These are phyloP conservation scores for Saitozyma podzolica DNA, from an alignment of 768 basidiomycete genomes.

Conservation along the genomic window DNA sequence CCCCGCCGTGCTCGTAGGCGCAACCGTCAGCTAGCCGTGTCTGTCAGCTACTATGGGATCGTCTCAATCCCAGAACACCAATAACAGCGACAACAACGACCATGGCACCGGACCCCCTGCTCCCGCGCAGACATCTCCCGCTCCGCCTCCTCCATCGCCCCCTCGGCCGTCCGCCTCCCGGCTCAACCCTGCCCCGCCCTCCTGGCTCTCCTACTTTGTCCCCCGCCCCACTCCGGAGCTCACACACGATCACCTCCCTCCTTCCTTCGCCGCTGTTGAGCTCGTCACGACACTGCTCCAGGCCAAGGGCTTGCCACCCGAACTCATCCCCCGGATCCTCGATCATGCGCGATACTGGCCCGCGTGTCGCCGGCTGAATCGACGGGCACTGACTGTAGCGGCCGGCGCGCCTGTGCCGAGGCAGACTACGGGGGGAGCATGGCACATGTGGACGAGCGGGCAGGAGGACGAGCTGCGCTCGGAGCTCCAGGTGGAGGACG, in stretches of 20 bases:
- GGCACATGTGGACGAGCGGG: slow-evolving; percentile 11
- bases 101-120: no score
- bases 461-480: slow-evolving; percentile 27
- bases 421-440: background rate
- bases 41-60: no score
- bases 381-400: slow-evolving; percentile 18
- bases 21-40: no score
- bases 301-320: slow-evolving; percentile 18
- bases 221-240: slow-evolving; percentile 11
- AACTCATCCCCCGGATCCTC: slow-evolving; percentile 28
- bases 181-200: no score
- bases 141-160: no score
- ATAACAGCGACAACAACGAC: no score
- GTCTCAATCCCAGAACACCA: no score
- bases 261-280: slow-evolving; percentile 11
- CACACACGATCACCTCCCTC: slow-evolving; percentile 25
- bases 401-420: slow-evolving; percentile 12
- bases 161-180: no score
- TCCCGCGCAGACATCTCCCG: no score
- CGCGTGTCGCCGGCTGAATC: slow-evolving; percentile 10
- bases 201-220: slow-evolving; percentile 33
- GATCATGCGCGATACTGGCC: slow-evolving; percentile 31
- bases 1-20: no score
- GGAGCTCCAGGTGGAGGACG: background rate
- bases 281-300: slow-evolving; percentile 13